Evolutionary conservation across 1,284 basidiomycete species (phyloP), one percentile per base, ranked within the genome.

Genomic region (Microbotryum silenes-acaulis): DNA sequence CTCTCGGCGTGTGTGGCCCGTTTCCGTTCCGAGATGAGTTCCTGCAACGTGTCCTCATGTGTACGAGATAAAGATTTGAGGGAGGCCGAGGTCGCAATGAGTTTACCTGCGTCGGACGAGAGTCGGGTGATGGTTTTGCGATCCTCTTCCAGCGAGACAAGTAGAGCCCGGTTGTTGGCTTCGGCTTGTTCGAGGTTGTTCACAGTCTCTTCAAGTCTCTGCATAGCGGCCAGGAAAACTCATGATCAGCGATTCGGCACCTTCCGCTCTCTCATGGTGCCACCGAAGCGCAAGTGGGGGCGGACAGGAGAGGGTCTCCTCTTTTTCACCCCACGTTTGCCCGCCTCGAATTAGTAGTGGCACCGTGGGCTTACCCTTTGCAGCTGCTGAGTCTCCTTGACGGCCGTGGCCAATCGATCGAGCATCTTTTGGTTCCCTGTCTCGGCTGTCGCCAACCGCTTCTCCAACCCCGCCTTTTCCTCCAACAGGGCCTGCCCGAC

Each of bases 401-500:
- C 71, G 2, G 85, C 72, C 25, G 80, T 78, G 6, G 72, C 63
- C 27, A 75, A 62, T 33, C 68, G 56, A 21, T 69, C 67, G 10
- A 74, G 58, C 8, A 75, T 56, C 57, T 72, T 71, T 45, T 71
- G 64, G 23, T 72, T 71, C 29, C 69, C 67, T n/a, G 62, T 51
- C 29, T 73, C 71, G 18, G 58, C 50, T 18, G 21, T 45, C 21
- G 59, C 55, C 6, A 68, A 44, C 20, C 61, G 45, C 12, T 44
- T 33, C 51, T 70, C 69, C 7, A 70, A 57, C n/a, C 29, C 51
- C 9, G 55, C 51, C 61, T 70, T 70, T 48, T 72, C 65, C 72
- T 88, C 84, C 54, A 97, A 75, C 51, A 97, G 77, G 2, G 91
- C 91, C 75, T 91, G 89, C 1, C 93, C 93, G 53, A 97, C 87